Conservation (phyloP, 108 stramenopile genomes). For the Cylindrotheca closterium region DNA sequence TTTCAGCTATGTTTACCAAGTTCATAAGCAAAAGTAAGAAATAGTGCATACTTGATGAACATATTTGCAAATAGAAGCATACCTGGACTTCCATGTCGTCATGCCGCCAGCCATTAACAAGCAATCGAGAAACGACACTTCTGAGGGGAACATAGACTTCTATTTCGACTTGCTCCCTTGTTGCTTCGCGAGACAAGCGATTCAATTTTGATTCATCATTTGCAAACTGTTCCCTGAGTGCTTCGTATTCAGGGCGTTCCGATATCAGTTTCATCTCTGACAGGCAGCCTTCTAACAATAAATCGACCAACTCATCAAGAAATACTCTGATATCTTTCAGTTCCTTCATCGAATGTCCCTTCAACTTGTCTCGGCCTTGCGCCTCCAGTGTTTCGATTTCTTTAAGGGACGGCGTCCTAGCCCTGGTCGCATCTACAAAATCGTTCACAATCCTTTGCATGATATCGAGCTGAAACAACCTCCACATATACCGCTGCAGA, state of each 20-base stretch:
- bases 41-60: conserved; percentile 5
- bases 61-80: background rate
- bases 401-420: conserved; percentile 39
- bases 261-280: conserved; percentile 68
- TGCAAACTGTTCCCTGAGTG: conserved; percentile 6
- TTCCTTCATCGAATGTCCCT: conserved; percentile 41
- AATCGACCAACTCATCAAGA: conserved; percentile 76
- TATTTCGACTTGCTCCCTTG: conserved; percentile 84
- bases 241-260: conserved; percentile 49
- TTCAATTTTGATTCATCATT: conserved; percentile 46
- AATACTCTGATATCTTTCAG: conserved; percentile 61
- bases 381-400: conserved; percentile 43
- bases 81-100: conserved; percentile 82
- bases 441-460: conserved; percentile 53
- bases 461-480: conserved; percentile 72
- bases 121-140: conserved; percentile 68
- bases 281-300: conserved; percentile 72
- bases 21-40: background rate
- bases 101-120: conserved; percentile 81
- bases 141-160: conserved; percentile 84
- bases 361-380: conserved; percentile 22
- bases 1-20: too few relatives aligned
- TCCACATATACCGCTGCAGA: conserved; percentile 72
- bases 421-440: conserved; percentile 60
- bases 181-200: conserved; percentile 66